Conservation (phyloP, 2,329 filamentous ascomycete genomes). For the Epichloe festucae region DNA sequence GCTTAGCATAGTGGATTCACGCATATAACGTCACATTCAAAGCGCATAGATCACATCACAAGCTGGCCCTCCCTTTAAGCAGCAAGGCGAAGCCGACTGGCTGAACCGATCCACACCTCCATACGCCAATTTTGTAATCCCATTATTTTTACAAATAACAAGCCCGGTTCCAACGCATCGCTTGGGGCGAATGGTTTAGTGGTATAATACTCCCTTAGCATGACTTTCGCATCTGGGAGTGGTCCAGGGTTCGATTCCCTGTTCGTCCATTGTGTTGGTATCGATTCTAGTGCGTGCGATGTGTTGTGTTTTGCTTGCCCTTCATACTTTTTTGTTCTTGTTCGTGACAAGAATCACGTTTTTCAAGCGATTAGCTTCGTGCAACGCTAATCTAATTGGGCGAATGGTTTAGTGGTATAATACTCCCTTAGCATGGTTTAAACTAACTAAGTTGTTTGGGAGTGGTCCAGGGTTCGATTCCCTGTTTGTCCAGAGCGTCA, state of each 20-base stretch:
- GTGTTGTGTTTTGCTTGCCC: rapidly evolving
- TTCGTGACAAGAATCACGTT: too few relatives aligned
- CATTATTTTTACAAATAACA: background rate
- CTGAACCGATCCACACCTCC: background rate
- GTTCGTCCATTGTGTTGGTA: slow-evolving; percentile 6
- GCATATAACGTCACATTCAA: too few relatives aligned
- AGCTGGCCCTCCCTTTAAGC: too few relatives aligned
- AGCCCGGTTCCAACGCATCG: rapidly evolving
- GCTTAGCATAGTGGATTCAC: too few relatives aligned
- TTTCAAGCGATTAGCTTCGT: background rate
- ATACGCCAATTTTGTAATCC: background rate
- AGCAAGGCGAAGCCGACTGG: too few relatives aligned
- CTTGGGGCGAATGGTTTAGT: slow-evolving; percentile 11
- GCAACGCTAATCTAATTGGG: too few relatives aligned
- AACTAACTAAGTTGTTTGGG: background rate
- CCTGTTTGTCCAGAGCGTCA: too few relatives aligned
- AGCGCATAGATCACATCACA: too few relatives aligned
- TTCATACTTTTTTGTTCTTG: too few relatives aligned
- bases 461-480: background rate
- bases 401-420: too few relatives aligned
- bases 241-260: slow-evolving; percentile 14
- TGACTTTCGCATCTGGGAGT: background rate
- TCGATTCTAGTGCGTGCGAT: rapidly evolving
- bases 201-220: slow-evolving; percentile 14
- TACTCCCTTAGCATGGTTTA: too few relatives aligned